Conservation (phyloP, 2,329 filamentous ascomycete species). For the Mollisia scopiformis region DNA sequence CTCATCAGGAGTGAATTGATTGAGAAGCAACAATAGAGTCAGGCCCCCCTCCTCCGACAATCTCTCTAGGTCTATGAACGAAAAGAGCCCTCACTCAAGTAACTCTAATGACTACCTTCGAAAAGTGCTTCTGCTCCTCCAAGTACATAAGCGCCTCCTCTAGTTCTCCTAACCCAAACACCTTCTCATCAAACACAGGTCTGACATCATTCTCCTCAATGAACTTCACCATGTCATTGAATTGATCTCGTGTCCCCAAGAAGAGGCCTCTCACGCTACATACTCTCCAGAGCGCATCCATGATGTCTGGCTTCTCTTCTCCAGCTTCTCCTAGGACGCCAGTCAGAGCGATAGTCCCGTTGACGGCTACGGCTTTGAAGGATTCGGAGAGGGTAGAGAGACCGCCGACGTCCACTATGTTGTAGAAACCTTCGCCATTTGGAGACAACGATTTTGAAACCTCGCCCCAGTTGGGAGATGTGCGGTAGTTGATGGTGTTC, state of each 20-base stretch:
- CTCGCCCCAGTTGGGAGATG: not conserved
- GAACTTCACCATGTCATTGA: constrained; percentile 46
- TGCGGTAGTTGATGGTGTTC: constrained; percentile 1
- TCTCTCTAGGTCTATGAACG: too few relatives aligned
- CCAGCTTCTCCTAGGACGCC: constrained; percentile 30
- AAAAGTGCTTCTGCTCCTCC: constrained; percentile 50
- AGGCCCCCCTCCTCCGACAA: too few relatives aligned
- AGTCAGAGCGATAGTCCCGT: constrained; percentile 41
- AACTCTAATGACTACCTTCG: constrained; percentile 43
- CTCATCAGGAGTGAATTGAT: too few relatives aligned
- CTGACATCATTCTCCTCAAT: constrained; percentile 44
- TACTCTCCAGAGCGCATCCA: constrained; percentile 1
- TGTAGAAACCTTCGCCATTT: constrained; percentile 46
- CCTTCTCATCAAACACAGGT: constrained; percentile 46
- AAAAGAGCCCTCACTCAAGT: too few relatives aligned
- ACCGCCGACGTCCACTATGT: constrained; percentile 57
- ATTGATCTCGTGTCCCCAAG: constrained; percentile 46
- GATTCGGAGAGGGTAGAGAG: constrained; percentile 60
- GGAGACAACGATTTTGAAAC: not conserved
- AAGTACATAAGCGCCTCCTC: constrained; percentile 50
- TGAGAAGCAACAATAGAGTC: too few relatives aligned
- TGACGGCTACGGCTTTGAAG: constrained; percentile 49
- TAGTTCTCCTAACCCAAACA: constrained; percentile 46
- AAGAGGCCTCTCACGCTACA: constrained; percentile 47
- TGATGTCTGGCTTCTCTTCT: not conserved